These are phyloP conservation scores for Neurospora sublineolata DNA, from an alignment of 495 filamentous ascomycete genomes.

Conservation along the genomic window DNA sequence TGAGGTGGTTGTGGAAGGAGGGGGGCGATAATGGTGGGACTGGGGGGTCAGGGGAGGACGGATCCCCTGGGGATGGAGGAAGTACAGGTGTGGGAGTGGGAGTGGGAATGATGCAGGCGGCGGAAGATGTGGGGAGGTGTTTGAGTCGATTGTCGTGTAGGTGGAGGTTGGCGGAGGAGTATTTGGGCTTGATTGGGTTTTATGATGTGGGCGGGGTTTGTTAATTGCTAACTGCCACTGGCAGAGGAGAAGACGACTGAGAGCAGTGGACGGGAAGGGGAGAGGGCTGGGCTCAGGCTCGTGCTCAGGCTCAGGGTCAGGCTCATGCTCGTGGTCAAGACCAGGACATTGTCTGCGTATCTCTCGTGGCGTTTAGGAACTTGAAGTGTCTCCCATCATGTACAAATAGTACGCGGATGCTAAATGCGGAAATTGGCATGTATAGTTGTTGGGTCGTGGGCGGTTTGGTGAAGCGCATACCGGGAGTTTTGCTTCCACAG, in stretches of 20 bases:
- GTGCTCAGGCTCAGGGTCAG: background rate
- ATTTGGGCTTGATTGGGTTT: slow-evolving; percentile 8
- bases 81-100: background rate
- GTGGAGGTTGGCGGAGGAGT: slow-evolving; percentile 15
- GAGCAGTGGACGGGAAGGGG: background rate
- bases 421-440: background rate
- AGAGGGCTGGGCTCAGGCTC: background rate
- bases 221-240: background rate
- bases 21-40: slow-evolving; percentile 4
- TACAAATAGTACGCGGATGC: background rate
- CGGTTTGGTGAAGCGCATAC: background rate
- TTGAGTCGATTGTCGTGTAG: slow-evolving; percentile 3
- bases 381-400: background rate
- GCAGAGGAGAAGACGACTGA: background rate
- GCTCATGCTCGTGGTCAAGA: background rate
- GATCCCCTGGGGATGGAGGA: background rate
- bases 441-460: background rate
- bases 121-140: slow-evolving; percentile 8
- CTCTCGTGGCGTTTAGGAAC: background rate
- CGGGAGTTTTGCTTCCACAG: background rate
- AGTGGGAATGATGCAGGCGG: slow-evolving; percentile 2
- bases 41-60: background rate
- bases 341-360: background rate
- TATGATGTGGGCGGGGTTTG: slow-evolving; percentile 8
- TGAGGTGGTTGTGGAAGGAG: slow-evolving; percentile 21